Conservation (phyloP, 805 yeast genomes). For the Metschnikowia dekortorum region DNA sequence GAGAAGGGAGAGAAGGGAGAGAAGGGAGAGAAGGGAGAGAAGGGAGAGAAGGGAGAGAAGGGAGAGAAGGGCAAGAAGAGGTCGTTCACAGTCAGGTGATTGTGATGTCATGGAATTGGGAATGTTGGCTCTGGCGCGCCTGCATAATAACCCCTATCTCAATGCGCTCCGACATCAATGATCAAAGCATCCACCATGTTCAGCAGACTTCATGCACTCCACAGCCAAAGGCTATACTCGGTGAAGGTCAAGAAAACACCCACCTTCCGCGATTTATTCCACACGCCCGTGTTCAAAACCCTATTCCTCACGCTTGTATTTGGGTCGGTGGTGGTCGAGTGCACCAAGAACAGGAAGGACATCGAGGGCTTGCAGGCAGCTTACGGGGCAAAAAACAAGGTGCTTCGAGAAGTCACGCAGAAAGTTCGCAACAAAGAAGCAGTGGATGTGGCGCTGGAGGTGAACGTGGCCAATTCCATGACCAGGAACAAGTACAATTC, state of each 20-base stretch:
- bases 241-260: constrained; percentile 18
- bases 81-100: too few species aligned
- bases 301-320: constrained; percentile 34
- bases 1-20: too few species aligned
- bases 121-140: not conserved
- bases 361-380: constrained; percentile 39
- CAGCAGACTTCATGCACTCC: not conserved
- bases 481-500: constrained; percentile 33
- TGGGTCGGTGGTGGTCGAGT: constrained; percentile 46
- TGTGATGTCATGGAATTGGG: too few species aligned
- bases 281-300: constrained; percentile 35
- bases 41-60: too few species aligned
- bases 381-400: constrained; percentile 32
- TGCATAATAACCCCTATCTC: not conserved
- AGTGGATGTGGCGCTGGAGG: constrained; percentile 40
- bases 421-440: constrained; percentile 30
- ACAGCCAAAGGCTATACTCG: constrained; percentile 6
- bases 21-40: too few species aligned
- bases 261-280: constrained; percentile 25
- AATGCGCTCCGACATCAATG: not conserved
- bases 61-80: too few species aligned
- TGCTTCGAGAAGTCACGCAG: constrained; percentile 28
- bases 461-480: constrained; percentile 39
- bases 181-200: not conserved
- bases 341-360: constrained; percentile 41